phyloP scores from a whole-genome alignment of 305 asterid genomes.

The Caryopteris hybrid region DNA sequence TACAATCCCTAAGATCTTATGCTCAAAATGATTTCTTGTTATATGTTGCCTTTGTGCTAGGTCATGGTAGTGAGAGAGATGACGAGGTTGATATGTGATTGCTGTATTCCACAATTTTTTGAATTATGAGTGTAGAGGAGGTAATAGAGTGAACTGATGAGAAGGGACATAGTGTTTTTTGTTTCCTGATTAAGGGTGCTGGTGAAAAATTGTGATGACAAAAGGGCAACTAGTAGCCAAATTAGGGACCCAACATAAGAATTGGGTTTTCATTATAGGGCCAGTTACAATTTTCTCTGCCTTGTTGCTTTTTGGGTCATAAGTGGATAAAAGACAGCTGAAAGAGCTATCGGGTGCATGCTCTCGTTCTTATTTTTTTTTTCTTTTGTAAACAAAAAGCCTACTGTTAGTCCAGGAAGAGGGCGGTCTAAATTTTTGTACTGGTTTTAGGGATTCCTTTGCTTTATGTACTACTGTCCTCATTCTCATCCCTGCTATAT shows the following conservation, averaged over 20 bases:
- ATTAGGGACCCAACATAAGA: not conserved
- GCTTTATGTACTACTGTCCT: not conserved
- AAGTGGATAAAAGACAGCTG: not conserved
- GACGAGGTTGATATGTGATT: not conserved
- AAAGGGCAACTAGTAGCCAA: not conserved
- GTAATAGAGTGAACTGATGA: not conserved
- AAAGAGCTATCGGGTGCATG: not conserved
- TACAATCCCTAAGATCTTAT: not conserved
- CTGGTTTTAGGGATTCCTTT: not conserved
- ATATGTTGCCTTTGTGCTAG: not conserved
- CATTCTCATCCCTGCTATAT: not conserved
- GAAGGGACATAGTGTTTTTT: not conserved
- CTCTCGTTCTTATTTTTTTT: not conserved
- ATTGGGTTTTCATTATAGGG: not conserved
- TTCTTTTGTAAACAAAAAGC: not conserved
- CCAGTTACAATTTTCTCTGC: not conserved
- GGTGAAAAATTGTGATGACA: conserved; percentile 6
- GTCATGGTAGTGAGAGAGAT: not conserved
- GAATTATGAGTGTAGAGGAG: conserved; percentile 5
- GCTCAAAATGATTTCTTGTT: not conserved
- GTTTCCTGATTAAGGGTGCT: not conserved
- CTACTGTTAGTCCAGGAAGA: not conserved
- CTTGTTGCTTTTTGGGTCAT: not conserved
- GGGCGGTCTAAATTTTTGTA: not conserved
- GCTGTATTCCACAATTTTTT: not conserved